Evolutionary conservation across 2,329 filamentous ascomycete genomes (phyloP), one percentile per base, ranked within the genome.

Genomic region (Arthrobotrys pseudoclavata): DNA sequence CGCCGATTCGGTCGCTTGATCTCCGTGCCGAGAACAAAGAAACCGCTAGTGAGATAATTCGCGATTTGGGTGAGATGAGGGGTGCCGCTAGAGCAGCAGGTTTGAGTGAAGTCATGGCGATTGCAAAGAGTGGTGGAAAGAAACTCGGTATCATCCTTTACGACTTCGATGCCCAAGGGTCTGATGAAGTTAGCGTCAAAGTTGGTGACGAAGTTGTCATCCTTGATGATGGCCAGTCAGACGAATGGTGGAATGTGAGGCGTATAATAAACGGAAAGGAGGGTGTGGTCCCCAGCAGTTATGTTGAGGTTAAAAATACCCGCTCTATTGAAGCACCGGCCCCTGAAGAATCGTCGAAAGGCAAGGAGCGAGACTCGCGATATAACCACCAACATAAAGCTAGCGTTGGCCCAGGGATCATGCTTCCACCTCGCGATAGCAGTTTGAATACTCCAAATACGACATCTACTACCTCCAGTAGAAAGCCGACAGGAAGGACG

Each of bases 221-320:
- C 67, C 84, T 98, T 69, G 95, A 99, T 82, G 94, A 97, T 82
- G 89, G 87, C 37, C 96, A 94, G 84, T 97, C 94, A 79, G 94
- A 97, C 75, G 96, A 99, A 83, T 99, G 96, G 96, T 98, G 96
- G 95, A 94, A 96, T 86, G 93, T 99, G 40, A 89, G 92, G 76
- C 89, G 94, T 40, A 82, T 97, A 79, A 96, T 94, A 85, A 98
- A 94, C 83, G 93, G 93, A 81, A 96, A 94, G 83, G 93, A 97
- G 85, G 96, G 96, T 45, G 96, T 99, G 26, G 94, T 99, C 7
- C 96, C 96, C 13, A 96, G 94, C 86, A 97, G 93, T 84, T 99
- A 98, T 82, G 91, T 99, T 81, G 95, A 99, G 83, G 86, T 97
- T 64, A 94, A 90, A 22, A 62, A 57, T 13, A 48, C 45, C 3